A percentile compares a stretch with the other conserved stretches of the same genome.
phyloP scores from a whole-genome alignment of 495 filamentous ascomycete genomes.

The Neurospora sp. region DNA sequence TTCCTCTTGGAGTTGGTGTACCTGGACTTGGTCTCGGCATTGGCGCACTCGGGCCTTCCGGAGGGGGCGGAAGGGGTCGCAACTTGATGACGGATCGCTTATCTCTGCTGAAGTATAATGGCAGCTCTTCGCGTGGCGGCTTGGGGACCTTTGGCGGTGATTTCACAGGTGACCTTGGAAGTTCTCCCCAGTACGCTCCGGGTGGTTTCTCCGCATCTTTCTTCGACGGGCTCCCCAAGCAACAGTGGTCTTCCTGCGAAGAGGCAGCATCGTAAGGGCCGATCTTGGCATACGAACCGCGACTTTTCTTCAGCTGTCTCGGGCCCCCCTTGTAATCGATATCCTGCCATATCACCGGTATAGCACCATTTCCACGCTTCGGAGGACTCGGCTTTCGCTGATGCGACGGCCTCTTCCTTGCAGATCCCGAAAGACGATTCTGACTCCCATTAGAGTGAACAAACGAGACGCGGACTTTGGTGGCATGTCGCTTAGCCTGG shows the following conservation, averaged over 20 bases:
- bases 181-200: conserved; percentile 2
- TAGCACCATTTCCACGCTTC: neutral
- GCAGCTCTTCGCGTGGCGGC: neutral
- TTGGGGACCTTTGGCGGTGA: neutral
- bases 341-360: conserved; percentile 1
- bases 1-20: neutral
- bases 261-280: neutral
- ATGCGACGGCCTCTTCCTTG: conserved; percentile 1
- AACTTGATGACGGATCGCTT: conserved; percentile 1
- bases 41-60: neutral
- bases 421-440: neutral
- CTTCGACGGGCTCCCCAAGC: conserved; percentile 11
- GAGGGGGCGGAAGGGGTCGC: conserved; percentile 2
- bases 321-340: neutral
- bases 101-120: neutral
- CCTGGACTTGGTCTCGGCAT: neutral
- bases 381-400: neutral
- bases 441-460: conserved; percentile 7
- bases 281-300: conserved; percentile 2
- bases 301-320: conserved; percentile 1
- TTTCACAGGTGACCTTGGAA: conserved; percentile 4
- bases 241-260: conserved; percentile 5
- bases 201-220: neutral
- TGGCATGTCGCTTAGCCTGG: conserved; percentile 10
- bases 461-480: conserved; percentile 20